Percentiles rank a stretch among this genome's conserved stretches.
Evolutionary conservation across 352 stramenopile species (phyloP).

Genomic region (Phytopythium mirpurense): DNA sequence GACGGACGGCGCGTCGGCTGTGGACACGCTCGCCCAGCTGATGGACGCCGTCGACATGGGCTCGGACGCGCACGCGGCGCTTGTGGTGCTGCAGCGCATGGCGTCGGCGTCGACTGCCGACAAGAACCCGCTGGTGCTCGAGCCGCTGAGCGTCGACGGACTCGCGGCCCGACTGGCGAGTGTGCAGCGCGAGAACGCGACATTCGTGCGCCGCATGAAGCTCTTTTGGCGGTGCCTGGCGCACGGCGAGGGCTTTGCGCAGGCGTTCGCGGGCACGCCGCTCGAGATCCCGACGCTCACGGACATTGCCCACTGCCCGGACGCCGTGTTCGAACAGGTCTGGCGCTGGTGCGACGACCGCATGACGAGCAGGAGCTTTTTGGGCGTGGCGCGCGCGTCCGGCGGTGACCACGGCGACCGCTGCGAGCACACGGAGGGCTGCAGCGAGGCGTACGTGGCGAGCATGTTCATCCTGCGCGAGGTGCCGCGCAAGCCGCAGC

Average conservation of each 20-base stretch:
- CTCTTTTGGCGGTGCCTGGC: slow-evolving; percentile 74
- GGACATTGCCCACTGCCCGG: slow-evolving; percentile 49
- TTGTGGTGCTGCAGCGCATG: slow-evolving; percentile 58
- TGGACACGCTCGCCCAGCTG: slow-evolving; percentile 12
- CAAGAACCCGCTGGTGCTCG: slow-evolving; percentile 27
- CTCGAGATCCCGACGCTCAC: slow-evolving; percentile 41
- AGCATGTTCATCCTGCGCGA: slow-evolving; percentile 89
- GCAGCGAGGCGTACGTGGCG: slow-evolving; percentile 79
- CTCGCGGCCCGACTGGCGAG: slow-evolving; percentile 32
- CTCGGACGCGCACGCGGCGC: slow-evolving; percentile 43
- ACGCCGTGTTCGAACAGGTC: slow-evolving; percentile 63
- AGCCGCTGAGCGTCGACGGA: slow-evolving; percentile 33
- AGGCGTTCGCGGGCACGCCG: slow-evolving; percentile 3
- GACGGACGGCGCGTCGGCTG: neutral
- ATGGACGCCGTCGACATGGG: slow-evolving; percentile 24
- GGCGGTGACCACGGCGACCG: slow-evolving; percentile 68
- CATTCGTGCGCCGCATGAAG: slow-evolving; percentile 82
- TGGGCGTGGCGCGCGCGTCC: slow-evolving; percentile 22
- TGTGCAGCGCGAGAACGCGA: slow-evolving; percentile 43
- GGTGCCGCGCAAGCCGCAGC: slow-evolving; percentile 35
- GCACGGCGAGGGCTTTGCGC: slow-evolving; percentile 20
- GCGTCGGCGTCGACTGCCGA: slow-evolving; percentile 41
- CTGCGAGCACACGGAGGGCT: slow-evolving; percentile 83
- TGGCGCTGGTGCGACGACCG: slow-evolving; percentile 86
- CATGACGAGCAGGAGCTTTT: slow-evolving; percentile 67